These are phyloP conservation scores for Hysterium pulicare DNA, from an alignment of 2,329 filamentous ascomycete genomes.

Conservation along the genomic window DNA sequence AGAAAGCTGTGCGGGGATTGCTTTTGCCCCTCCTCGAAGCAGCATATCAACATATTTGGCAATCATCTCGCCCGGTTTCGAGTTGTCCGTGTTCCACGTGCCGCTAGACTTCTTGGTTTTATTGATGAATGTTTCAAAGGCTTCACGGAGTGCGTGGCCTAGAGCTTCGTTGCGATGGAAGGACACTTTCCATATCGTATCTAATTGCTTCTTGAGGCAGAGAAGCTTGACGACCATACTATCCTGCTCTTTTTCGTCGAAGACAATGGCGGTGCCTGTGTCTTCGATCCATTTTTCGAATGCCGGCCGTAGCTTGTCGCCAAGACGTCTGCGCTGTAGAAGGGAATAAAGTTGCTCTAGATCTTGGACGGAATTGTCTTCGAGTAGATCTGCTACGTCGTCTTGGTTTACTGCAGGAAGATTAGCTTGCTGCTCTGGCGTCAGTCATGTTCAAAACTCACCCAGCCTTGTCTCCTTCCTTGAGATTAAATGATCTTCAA, in stretches of 20 bases:
- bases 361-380: slow-evolving; percentile 64
- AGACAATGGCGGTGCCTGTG: slow-evolving; percentile 73
- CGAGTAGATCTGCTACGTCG: slow-evolving; percentile 70
- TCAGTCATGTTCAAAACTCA: slow-evolving; percentile 4
- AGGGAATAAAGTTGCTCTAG: slow-evolving; percentile 76
- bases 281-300: slow-evolving; percentile 78
- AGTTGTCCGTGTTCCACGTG: slow-evolving; percentile 76
- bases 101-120: slow-evolving; percentile 68
- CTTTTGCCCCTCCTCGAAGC: slow-evolving; percentile 81
- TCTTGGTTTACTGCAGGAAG: slow-evolving; percentile 57
- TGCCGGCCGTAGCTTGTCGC: slow-evolving; percentile 64
- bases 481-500: slow-evolving; percentile 70
- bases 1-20: slow-evolving; percentile 66
- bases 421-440: slow-evolving; percentile 1
- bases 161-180: slow-evolving; percentile 77
- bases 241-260: slow-evolving; percentile 72
- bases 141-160: slow-evolving; percentile 73
- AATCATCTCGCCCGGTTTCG: slow-evolving; percentile 97
- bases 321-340: slow-evolving; percentile 67
- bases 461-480: slow-evolving; percentile 55
- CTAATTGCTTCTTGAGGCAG: slow-evolving; percentile 73
- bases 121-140: slow-evolving; percentile 91
- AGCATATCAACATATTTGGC: slow-evolving; percentile 94
- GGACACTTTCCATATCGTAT: slow-evolving; percentile 70
- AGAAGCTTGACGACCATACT: slow-evolving; percentile 85